A percentile compares a stretch with the other conserved stretches of the same genome.
Conservation (phyloP, 768 basidiomycete genomes). For the Fibroporia radiculosa region DNA sequence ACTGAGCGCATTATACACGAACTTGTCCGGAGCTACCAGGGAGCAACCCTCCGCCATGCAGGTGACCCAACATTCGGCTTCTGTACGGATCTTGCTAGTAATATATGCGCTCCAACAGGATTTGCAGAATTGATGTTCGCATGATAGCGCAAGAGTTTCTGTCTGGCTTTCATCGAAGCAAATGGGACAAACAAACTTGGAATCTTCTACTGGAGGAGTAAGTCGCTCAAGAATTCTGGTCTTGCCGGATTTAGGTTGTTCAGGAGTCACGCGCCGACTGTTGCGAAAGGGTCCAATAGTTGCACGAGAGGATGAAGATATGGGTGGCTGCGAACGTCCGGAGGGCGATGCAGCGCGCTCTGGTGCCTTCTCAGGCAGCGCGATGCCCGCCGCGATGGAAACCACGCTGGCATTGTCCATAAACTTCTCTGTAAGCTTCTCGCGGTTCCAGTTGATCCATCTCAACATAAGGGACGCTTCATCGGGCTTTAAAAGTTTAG, state of each 20-base stretch:
- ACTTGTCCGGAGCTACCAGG: slow-evolving; percentile 54
- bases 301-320: slow-evolving; percentile 29
- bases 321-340: slow-evolving; percentile 30
- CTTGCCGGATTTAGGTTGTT: slow-evolving; percentile 19
- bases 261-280: slow-evolving; percentile 18
- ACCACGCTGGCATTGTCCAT: slow-evolving; percentile 84
- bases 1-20: slow-evolving; percentile 49
- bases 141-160: slow-evolving; percentile 63
- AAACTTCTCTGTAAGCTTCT: slow-evolving; percentile 91
- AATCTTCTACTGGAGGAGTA: slow-evolving; percentile 22
- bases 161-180: slow-evolving; percentile 76
- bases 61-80: slow-evolving; percentile 62
- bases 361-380: slow-evolving; percentile 23
- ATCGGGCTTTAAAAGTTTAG: slow-evolving; percentile 56
- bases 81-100: slow-evolving; percentile 72
- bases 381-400: slow-evolving; percentile 69
- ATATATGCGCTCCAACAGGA: slow-evolving; percentile 82
- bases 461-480: slow-evolving; percentile 75
- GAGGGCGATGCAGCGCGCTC: slow-evolving; percentile 20
- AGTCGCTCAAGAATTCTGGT: slow-evolving; percentile 21
- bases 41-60: slow-evolving; percentile 81
- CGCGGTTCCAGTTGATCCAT: slow-evolving; percentile 90
- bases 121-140: slow-evolving; percentile 79
- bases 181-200: slow-evolving; percentile 83
- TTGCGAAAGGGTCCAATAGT: slow-evolving; percentile 22